A percentile compares a stretch with the other conserved stretches of the same genome.
Conservation (phyloP, 164 flowering plant species). For the Macadamia tetraphylla region DNA sequence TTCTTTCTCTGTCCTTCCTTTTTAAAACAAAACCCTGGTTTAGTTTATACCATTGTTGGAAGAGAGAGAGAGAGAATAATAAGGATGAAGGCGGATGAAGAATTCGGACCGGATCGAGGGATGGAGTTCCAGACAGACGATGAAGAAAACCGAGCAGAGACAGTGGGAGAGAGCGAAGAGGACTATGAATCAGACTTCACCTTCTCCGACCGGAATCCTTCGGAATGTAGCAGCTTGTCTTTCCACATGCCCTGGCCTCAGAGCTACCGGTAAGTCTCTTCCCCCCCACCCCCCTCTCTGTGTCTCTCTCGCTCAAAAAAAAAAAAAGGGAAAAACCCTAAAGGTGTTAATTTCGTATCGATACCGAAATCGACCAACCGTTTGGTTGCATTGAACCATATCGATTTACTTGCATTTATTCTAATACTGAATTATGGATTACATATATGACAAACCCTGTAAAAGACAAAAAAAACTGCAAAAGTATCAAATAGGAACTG, state of each 20-base stretch:
- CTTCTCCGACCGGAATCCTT: slow-evolving; percentile 5
- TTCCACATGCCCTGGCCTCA: slow-evolving; percentile 42
- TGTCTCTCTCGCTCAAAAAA: background rate
- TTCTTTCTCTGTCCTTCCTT: no score
- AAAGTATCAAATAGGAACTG: no score
- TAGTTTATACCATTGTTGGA: no score
- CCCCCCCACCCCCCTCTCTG: background rate
- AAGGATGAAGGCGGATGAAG: slow-evolving; percentile 42
- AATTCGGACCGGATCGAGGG: slow-evolving; percentile 28
- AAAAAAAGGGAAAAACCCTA: no score
- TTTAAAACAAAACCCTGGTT: no score
- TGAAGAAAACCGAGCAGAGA: slow-evolving; percentile 49
- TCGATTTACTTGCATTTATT: no score
- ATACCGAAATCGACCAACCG: no score
- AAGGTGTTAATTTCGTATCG: no score
- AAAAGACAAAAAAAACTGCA: no score
- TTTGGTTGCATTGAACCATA: no score
- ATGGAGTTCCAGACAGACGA: slow-evolving; percentile 47
- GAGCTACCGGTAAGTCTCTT: slow-evolving; percentile 35
- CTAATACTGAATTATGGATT: no score
- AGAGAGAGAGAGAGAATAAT: background rate
- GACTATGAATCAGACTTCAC: slow-evolving; percentile 26
- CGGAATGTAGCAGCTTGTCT: slow-evolving; percentile 1
- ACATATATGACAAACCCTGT: no score
- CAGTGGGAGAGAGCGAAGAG: slow-evolving; percentile 15